These are phyloP conservation scores for Ceratocystis harringtonii DNA, from an alignment of 2,329 filamentous ascomycete species.

Conservation along the genomic window DNA sequence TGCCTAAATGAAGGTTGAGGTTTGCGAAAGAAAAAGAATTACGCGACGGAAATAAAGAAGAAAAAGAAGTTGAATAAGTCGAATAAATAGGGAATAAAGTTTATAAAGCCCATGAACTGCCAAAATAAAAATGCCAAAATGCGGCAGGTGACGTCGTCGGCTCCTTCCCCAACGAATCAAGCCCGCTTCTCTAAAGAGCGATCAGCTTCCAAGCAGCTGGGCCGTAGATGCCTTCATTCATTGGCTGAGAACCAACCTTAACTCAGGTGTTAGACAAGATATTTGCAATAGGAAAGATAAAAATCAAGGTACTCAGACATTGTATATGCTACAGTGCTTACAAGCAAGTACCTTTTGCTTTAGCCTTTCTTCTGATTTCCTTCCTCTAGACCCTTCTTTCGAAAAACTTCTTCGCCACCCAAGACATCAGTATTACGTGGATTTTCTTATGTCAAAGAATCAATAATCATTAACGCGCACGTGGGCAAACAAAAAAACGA, in stretches of 20 bases:
- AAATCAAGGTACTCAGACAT: background rate
- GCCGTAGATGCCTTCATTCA: background rate
- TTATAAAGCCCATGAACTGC: background rate
- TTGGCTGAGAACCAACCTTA: background rate
- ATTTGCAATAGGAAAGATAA: background rate
- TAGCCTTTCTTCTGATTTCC: background rate
- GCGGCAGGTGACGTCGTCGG: constrained; percentile 12
- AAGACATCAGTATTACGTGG: background rate
- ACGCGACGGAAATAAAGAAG: background rate
- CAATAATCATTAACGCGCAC: constrained; percentile 15
- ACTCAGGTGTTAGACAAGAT: background rate
- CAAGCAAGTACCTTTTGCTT: background rate
- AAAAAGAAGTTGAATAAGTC: background rate
- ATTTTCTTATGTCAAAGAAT: constrained; percentile 4
- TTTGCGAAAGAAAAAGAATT: background rate
- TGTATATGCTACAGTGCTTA: background rate
- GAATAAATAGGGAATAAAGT: background rate
- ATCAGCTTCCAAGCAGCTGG: background rate
- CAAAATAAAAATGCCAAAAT: constrained; percentile 3
- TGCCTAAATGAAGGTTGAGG: background rate
- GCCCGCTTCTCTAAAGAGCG: background rate
- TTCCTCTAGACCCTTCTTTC: background rate
- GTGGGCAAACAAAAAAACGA: constrained; percentile 5
- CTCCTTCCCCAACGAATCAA: constrained; percentile 8
- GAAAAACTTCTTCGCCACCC: background rate